A percentile compares a stretch with the other conserved stretches of the same genome.
These are phyloP conservation scores for Lindgomyces ingoldianus DNA, from an alignment of 495 filamentous ascomycete genomes.

Conservation along the genomic window DNA sequence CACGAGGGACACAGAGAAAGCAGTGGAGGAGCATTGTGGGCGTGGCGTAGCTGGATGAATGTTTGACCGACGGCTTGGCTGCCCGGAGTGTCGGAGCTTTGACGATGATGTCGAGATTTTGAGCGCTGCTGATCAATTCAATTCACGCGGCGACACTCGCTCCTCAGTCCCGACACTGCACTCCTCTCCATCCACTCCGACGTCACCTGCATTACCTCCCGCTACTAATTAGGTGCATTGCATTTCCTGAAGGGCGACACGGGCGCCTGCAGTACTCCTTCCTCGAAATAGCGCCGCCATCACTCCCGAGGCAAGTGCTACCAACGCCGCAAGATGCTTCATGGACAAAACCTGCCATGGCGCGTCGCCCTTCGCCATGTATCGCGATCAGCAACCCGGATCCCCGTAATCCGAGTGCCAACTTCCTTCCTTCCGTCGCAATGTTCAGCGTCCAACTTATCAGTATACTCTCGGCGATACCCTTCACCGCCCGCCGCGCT, in stretches of 20 bases:
- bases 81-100: slow-evolving; percentile 24
- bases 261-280: background rate
- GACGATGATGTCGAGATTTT: slow-evolving; percentile 33
- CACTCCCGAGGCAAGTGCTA: background rate
- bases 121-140: slow-evolving; percentile 25
- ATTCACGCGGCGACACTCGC: slow-evolving; percentile 5
- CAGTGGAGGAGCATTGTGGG: too few relatives aligned
- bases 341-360: slow-evolving; percentile 55
- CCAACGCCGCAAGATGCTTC: slow-evolving; percentile 49
- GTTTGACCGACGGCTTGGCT: slow-evolving; percentile 21
- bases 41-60: slow-evolving; percentile 12
- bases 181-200: background rate
- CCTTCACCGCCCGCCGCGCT: slow-evolving; percentile 20
- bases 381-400: slow-evolving; percentile 23
- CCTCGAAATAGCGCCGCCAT: background rate
- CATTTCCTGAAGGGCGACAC: slow-evolving; percentile 3
- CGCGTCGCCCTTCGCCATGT: slow-evolving; percentile 48
- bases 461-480: slow-evolving; percentile 1
- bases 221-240: too few relatives aligned
- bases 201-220: too few relatives aligned
- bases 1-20: too few relatives aligned
- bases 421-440: slow-evolving; percentile 11
- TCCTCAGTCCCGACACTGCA: background rate
- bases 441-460: slow-evolving; percentile 13
- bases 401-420: background rate